Conservation (phyloP, 169 alveolate genomes). For the Plasmodium yoelii region DNA sequence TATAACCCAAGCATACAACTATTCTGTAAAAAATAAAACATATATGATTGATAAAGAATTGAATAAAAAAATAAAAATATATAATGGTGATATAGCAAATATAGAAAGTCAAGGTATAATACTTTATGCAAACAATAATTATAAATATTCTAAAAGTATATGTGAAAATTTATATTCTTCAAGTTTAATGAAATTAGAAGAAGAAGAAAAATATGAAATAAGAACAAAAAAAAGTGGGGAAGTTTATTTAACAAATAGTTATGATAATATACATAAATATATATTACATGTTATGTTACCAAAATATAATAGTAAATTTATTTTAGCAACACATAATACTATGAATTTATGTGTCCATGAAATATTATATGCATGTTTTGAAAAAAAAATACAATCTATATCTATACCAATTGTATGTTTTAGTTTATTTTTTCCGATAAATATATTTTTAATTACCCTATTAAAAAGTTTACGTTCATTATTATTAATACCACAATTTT, state of each 20-base stretch:
- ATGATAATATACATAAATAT: slow-evolving; percentile 55
- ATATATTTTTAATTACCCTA: slow-evolving; percentile 26
- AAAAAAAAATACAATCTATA: slow-evolving; percentile 29
- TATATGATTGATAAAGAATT: slow-evolving; percentile 28
- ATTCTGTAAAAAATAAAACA: slow-evolving; percentile 8
- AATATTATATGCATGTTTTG: slow-evolving; percentile 38
- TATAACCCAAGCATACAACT: slow-evolving; percentile 1
- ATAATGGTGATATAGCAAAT: slow-evolving; percentile 37
- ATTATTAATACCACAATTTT: slow-evolving; percentile 34
- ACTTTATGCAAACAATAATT: slow-evolving; percentile 47
- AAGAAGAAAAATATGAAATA: slow-evolving; percentile 45
- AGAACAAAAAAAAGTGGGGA: slow-evolving; percentile 51
- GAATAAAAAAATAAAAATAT: slow-evolving; percentile 19
- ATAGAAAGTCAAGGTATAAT: slow-evolving; percentile 28
- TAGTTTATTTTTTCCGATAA: slow-evolving; percentile 43
- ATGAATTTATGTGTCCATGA: slow-evolving; percentile 61
- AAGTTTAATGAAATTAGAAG: slow-evolving; percentile 52
- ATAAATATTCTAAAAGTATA: slow-evolving; percentile 18
- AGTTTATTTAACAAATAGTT: slow-evolving; percentile 40
- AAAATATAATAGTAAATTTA: slow-evolving; percentile 51
- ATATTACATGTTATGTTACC: slow-evolving; percentile 52
- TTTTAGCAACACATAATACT: slow-evolving; percentile 60
- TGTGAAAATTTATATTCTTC: slow-evolving; percentile 55
- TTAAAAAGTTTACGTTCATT: slow-evolving; percentile 50
- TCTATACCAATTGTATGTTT: slow-evolving; percentile 49